These are phyloP conservation scores for Rhizopogon sp. DNA, from an alignment of 768 basidiomycete genomes.

Conservation along the genomic window DNA sequence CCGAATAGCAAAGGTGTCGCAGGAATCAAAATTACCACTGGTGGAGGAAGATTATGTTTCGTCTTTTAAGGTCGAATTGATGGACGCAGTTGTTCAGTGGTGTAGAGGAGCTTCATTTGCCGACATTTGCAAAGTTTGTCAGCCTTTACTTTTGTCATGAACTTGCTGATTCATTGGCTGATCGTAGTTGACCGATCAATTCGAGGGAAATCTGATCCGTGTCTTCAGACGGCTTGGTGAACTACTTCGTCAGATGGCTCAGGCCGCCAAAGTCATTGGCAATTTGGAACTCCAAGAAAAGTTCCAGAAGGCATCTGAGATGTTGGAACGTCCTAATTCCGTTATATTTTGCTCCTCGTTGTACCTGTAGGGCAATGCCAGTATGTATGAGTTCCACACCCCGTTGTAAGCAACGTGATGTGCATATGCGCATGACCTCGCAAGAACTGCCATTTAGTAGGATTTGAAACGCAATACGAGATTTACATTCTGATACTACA, in stretches of 20 bases:
- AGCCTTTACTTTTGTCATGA: background rate
- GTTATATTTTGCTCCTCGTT: constrained; percentile 89
- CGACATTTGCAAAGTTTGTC: constrained; percentile 88
- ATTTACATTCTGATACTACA: background rate
- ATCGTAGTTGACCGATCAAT: constrained; percentile 87
- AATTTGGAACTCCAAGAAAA: constrained; percentile 91
- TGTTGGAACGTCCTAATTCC: constrained; percentile 91
- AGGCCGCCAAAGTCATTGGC: constrained; percentile 94
- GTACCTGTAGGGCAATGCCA: constrained; percentile 48
- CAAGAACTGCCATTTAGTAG: no score
- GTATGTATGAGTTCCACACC: no score
- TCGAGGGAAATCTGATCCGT: constrained; percentile 94
- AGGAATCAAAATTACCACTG: constrained; percentile 84
- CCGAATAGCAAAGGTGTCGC: constrained; percentile 94
- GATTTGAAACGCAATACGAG: background rate
- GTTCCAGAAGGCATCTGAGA: constrained; percentile 86
- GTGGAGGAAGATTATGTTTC: constrained; percentile 94
- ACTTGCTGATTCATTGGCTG: background rate
- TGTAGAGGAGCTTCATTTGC: constrained; percentile 96
- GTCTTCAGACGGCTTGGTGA: constrained; percentile 94
- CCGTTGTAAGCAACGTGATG: no score
- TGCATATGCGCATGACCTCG: no score
- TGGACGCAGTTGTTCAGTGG: constrained; percentile 98
- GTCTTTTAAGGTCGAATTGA: constrained; percentile 97
- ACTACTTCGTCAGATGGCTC: constrained; percentile 92